phyloP scores from a whole-genome alignment of 345 rosid genomes.

The Dipteronia dyeriana region DNA sequence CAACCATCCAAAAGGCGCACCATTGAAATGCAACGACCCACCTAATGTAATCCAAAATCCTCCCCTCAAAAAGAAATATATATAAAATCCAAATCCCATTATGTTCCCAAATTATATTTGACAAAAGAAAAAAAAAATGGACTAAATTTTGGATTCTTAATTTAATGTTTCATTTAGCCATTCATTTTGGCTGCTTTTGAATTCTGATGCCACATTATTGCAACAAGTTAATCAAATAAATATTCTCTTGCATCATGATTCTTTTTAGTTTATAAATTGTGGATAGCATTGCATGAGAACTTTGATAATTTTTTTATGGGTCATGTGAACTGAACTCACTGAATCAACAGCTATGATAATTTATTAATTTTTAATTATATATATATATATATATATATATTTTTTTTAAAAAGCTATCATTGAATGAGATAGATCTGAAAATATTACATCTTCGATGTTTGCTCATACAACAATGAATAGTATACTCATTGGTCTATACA shows the following conservation, averaged over 20 bases:
- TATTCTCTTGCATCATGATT: background rate
- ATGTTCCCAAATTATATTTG: background rate
- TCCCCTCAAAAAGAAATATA: background rate
- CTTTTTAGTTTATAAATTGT: background rate
- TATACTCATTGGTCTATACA: no score
- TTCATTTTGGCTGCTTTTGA: slow-evolving; percentile 2
- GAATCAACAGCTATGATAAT: no score
- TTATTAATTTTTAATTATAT: no score
- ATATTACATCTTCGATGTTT: no score
- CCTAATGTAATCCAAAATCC: slow-evolving; percentile 17
- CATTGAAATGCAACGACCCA: slow-evolving; percentile 16
- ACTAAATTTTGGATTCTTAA: background rate
- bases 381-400: no score
- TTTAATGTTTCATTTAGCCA: background rate
- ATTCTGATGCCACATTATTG: slow-evolving; percentile 4
- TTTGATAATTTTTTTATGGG: no score
- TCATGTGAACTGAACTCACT: no score
- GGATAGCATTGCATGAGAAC: no score
- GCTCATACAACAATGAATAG: no score
- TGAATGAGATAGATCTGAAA: no score
- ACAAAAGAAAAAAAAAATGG: background rate
- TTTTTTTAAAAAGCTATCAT: no score
- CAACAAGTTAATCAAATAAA: background rate
- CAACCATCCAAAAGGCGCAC: background rate
- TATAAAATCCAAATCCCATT: slow-evolving; percentile 10